Percentiles rank a stretch among this genome's conserved stretches.
phyloP scores from a whole-genome alignment of 78 protist species.

The slime mould (Dictyostelium discoideum) region DNA sequence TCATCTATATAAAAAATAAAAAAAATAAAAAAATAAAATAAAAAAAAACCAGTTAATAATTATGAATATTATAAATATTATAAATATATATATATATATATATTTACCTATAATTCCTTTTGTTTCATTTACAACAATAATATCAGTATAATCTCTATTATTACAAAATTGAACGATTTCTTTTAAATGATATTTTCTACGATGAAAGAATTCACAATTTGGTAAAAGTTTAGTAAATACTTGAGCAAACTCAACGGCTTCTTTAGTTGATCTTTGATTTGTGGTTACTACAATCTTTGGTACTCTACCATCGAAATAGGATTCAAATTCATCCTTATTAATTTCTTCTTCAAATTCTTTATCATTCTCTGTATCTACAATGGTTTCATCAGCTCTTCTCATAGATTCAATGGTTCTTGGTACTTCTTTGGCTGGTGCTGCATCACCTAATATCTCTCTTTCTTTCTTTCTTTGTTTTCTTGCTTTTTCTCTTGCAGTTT shows the following conservation, averaged over 20 bases:
- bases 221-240: slow-evolving; percentile 83
- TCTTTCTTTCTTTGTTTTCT: slow-evolving; percentile 67
- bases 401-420: slow-evolving; percentile 92
- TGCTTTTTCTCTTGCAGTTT: slow-evolving; percentile 40
- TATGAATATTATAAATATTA: neutral
- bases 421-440: slow-evolving; percentile 80
- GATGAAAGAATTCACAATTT: slow-evolving; percentile 72
- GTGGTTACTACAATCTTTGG: slow-evolving; percentile 83
- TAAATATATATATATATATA: neutral
- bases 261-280: slow-evolving; percentile 32
- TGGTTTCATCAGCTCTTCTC: slow-evolving; percentile 90
- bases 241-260: slow-evolving; percentile 27
- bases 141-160: slow-evolving; percentile 93
- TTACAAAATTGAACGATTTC: slow-evolving; percentile 89
- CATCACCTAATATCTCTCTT: slow-evolving; percentile 65
- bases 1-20: slow-evolving; percentile 34
- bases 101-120: slow-evolving; percentile 49
- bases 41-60: neutral
- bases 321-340: slow-evolving; percentile 82
- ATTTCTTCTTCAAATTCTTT: slow-evolving; percentile 87
- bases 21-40: neutral
- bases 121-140: slow-evolving; percentile 93
- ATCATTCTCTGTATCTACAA: slow-evolving; percentile 83
- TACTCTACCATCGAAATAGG: slow-evolving; percentile 73
- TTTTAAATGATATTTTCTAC: slow-evolving; percentile 83